Conservation (phyloP, 345 rosid genomes). For the Euphorbia peplus region DNA sequence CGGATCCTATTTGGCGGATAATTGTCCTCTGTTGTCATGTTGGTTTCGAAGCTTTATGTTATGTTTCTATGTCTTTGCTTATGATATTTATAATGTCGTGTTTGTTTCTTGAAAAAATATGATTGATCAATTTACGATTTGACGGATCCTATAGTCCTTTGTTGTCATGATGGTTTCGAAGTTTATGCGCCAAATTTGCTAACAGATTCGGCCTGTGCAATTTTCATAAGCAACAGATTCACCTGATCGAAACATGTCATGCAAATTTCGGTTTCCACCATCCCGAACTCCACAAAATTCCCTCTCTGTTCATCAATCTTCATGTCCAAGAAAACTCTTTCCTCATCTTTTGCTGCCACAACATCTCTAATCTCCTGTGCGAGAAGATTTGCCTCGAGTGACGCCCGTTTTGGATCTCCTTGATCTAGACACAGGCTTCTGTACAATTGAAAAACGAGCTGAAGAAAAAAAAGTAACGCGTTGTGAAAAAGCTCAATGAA, state of each 20-base stretch:
- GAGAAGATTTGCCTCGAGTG: background rate
- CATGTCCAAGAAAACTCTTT: slow-evolving; percentile 10
- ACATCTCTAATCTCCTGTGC: slow-evolving; percentile 8
- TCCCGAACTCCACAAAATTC: background rate
- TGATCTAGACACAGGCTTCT: slow-evolving; percentile 14
- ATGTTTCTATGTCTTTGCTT: too few relatives aligned
- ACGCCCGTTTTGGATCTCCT: background rate
- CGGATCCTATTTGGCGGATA: too few relatives aligned
- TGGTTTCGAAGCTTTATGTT: too few relatives aligned
- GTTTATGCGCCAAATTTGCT: too few relatives aligned
- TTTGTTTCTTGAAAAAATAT: too few relatives aligned
- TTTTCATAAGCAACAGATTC: slow-evolving; percentile 2
- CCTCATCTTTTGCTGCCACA: slow-evolving; percentile 20
- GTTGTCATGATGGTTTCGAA: too few relatives aligned
- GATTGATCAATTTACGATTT: too few relatives aligned
- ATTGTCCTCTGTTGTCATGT: too few relatives aligned
- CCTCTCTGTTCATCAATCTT: slow-evolving; percentile 23
- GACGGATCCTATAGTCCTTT: too few relatives aligned
- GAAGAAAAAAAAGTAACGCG: slow-evolving; percentile 25
- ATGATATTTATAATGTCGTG: too few relatives aligned
- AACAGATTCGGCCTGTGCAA: too few relatives aligned
- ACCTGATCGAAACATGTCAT: slow-evolving; percentile 6
- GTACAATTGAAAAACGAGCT: slow-evolving; percentile 26
- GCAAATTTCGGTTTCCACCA: slow-evolving; percentile 18
- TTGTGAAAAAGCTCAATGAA: slow-evolving; percentile 43